phyloP scores from a whole-genome alignment of 2,329 filamentous ascomycete genomes.

The Ophiostoma ulmi region DNA sequence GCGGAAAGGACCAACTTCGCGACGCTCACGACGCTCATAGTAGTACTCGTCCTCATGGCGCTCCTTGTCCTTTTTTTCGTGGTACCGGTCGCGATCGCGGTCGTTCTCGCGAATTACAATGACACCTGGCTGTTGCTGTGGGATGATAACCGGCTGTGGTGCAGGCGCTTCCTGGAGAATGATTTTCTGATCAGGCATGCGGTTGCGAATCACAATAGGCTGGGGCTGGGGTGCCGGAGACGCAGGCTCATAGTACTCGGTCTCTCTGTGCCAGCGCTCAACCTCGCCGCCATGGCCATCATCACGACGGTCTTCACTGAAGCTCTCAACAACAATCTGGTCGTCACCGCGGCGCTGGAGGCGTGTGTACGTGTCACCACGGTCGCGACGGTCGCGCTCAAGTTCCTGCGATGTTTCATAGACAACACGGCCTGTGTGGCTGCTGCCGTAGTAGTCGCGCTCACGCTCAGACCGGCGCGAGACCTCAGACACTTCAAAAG shows the following conservation, averaged over 20 bases:
- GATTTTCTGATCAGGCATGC: slow-evolving; percentile 28
- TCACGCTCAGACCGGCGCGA: slow-evolving; percentile 30
- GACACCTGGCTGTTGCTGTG: slow-evolving; percentile 27
- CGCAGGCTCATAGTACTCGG: slow-evolving; percentile 55
- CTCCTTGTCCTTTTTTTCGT: slow-evolving; percentile 27
- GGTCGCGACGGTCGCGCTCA: slow-evolving; percentile 39
- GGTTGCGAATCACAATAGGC: slow-evolving; percentile 48
- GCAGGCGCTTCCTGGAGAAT: slow-evolving; percentile 48
- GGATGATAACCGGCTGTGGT: slow-evolving; percentile 44
- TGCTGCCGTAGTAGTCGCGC: slow-evolving; percentile 27
- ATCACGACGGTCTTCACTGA: slow-evolving; percentile 47
- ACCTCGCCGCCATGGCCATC: slow-evolving; percentile 45
- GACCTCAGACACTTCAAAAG: slow-evolving; percentile 39
- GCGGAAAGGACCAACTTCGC: slow-evolving; percentile 36
- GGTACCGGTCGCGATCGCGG: slow-evolving; percentile 11
- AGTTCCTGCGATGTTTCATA: slow-evolving; percentile 44
- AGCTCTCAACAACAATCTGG: slow-evolving; percentile 48
- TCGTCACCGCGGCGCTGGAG: slow-evolving; percentile 42
- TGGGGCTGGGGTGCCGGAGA: slow-evolving; percentile 42
- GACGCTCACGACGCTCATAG: slow-evolving; percentile 47
- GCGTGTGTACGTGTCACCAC: slow-evolving; percentile 31
- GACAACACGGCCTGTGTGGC: slow-evolving; percentile 33
- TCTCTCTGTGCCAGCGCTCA: slow-evolving; percentile 57
- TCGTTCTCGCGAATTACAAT: slow-evolving; percentile 32
- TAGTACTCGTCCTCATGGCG: slow-evolving; percentile 44